Evolutionary conservation across 306 rosid species (phyloP).

Genomic region (Herpetospermum pedunculosum): DNA sequence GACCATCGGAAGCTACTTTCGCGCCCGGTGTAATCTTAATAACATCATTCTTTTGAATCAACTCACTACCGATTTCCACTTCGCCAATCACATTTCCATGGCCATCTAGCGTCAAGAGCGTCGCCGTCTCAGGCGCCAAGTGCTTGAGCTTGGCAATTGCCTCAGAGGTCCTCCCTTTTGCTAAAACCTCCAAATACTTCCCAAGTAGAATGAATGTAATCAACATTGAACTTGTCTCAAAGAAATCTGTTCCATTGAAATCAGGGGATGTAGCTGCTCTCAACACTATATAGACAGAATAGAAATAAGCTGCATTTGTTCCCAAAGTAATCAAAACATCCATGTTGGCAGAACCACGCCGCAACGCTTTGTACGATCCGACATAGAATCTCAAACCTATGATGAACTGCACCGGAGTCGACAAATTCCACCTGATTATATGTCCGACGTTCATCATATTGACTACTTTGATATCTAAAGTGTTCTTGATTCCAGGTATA

Average conservation of each 20-base stretch:
- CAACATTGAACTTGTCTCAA: slow-evolving; percentile 80
- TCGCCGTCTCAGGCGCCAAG: slow-evolving; percentile 61
- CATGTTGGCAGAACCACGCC: slow-evolving; percentile 66
- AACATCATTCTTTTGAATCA: slow-evolving; percentile 64
- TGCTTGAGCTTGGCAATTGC: slow-evolving; percentile 87
- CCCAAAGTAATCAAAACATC: slow-evolving; percentile 75
- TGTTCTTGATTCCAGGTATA: slow-evolving; percentile 40
- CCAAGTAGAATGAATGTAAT: slow-evolving; percentile 70
- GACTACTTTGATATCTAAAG: slow-evolving; percentile 38
- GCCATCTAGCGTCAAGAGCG: slow-evolving; percentile 30
- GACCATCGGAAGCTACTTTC: slow-evolving; percentile 68
- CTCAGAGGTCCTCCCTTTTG: slow-evolving; percentile 71
- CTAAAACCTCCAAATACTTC: slow-evolving; percentile 70
- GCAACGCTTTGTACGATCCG: slow-evolving; percentile 56
- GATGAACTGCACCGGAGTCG: slow-evolving; percentile 65
- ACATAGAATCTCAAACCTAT: slow-evolving; percentile 60
- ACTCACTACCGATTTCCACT: slow-evolving; percentile 41
- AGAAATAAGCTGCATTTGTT: slow-evolving; percentile 84
- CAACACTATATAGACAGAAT: slow-evolving; percentile 50
- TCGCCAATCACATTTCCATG: slow-evolving; percentile 39
- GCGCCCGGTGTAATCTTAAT: slow-evolving; percentile 59
- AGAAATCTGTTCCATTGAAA: slow-evolving; percentile 64
- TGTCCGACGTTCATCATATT: slow-evolving; percentile 54
- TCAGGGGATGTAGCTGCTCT: slow-evolving; percentile 43
- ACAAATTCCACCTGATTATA: slow-evolving; percentile 49